These are phyloP conservation scores for Tetrapyrgos nigripes DNA, from an alignment of 1,284 basidiomycete genomes.

Conservation along the genomic window DNA sequence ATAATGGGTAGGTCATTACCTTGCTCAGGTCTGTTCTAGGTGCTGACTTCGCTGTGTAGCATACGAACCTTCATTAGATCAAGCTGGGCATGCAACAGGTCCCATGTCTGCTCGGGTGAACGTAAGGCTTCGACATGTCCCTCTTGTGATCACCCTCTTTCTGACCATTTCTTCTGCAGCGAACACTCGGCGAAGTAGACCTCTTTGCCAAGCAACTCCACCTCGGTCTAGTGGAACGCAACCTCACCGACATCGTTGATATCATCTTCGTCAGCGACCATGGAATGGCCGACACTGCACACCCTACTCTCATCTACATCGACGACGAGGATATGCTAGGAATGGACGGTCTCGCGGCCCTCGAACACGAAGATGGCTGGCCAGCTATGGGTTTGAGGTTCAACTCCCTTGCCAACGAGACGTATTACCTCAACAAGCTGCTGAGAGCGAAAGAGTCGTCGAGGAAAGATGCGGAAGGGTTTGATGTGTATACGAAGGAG, in stretches of 20 bases:
- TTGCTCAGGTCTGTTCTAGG: background rate
- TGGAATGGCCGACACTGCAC: conserved; percentile 89
- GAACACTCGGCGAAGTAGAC: conserved; percentile 76
- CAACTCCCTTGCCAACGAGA: conserved; percentile 58
- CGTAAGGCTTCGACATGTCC: conserved; percentile 51
- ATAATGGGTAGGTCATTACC: conserved; percentile 66
- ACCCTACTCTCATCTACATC: conserved; percentile 78
- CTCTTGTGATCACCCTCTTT: background rate
- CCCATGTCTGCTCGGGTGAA: conserved; percentile 78
- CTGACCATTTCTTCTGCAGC: conserved; percentile 40
- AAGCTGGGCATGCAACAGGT: conserved; percentile 82
- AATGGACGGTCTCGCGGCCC: conserved; percentile 60
- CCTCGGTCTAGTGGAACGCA: conserved; percentile 66
- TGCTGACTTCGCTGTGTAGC: conserved; percentile 43
- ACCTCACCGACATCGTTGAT: conserved; percentile 85
- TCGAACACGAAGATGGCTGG: conserved; percentile 86
- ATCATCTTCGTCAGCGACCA: conserved; percentile 93
- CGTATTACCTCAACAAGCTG: conserved; percentile 62
- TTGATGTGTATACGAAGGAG: conserved; percentile 79
- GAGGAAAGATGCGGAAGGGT: conserved; percentile 58
- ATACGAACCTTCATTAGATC: conserved; percentile 81
- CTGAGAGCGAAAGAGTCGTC: conserved; percentile 52
- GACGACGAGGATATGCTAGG: conserved; percentile 90
- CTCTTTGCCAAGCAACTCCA: conserved; percentile 76
- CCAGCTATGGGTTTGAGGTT: conserved; percentile 87